phyloP scores from a whole-genome alignment of 83 land plant species.

The Thuja plicata region DNA sequence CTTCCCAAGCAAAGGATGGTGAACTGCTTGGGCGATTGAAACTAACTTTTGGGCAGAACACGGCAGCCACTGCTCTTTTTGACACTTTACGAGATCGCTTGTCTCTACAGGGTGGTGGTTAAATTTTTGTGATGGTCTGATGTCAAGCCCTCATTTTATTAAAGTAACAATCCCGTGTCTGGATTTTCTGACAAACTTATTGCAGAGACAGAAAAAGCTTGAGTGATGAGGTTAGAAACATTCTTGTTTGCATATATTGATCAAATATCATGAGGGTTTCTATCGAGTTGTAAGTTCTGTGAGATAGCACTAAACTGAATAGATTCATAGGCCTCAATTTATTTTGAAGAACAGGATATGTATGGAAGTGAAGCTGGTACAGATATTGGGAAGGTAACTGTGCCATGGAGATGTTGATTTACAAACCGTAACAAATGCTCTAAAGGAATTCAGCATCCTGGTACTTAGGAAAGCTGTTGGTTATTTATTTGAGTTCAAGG shows the following conservation, averaged over 20 bases:
- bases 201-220: neutral
- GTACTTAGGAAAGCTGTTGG: too few relatives aligned
- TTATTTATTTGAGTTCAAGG: neutral
- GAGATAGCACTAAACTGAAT: neutral
- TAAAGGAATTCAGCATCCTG: neutral
- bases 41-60: constrained; percentile 81
- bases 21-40: constrained; percentile 90
- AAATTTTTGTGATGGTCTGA: neutral
- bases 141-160: neutral
- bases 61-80: constrained; percentile 85
- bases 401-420: neutral
- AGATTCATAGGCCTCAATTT: neutral
- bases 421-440: neutral
- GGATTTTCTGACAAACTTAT: neutral
- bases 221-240: neutral
- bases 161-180: neutral
- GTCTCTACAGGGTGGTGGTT: constrained; percentile 65
- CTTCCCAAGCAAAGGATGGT: constrained; percentile 88
- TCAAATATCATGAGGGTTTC: neutral
- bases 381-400: neutral
- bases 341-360: neutral
- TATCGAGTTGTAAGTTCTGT: neutral
- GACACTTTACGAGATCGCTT: constrained; percentile 84
- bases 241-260: neutral
- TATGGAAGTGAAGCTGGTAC: neutral